Evolutionary conservation across 164 flowering plant genomes (phyloP), one percentile per base, ranked within the genome.

Genomic region (Cinnamomum chago): DNA sequence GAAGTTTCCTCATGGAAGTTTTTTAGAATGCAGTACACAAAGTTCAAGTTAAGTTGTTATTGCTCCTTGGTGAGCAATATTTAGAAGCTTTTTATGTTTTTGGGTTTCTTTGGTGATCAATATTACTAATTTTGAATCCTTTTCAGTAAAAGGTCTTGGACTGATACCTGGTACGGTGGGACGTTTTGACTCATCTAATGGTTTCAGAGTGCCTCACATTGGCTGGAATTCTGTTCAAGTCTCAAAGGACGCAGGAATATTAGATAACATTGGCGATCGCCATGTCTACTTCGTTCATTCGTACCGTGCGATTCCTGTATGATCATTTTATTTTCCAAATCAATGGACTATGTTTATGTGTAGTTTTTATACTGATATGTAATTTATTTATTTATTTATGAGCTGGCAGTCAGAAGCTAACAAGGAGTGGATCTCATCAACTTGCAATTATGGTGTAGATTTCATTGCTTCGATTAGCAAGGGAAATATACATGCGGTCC

Each of bases 281-380:
- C 98, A 95, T 84, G 99, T 95, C 78, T 95, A 95, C 77, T 95
- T 95, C 82, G 99, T 95, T 74, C 99, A 95, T 76, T 95, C 99
- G 25, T 95, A 91, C 76, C 95, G 97, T 79, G 99, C 97, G 67
- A 78, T 87, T 79, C 94, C 95, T 33, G 97, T 90, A 88, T 73
- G 85, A 65, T 71, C 23, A 33, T 55, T 15, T 15, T 67, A 33
- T 67, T 67, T 67, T 67, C 60, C 20, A 55, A 30, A 30, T 28
- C 20, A 28, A 22, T 64, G 33, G 27, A 25, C 28, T 5, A 30
- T 28, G 20, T 33, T 28, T 28, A 23, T 30, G 2, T 15, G 10
- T 30, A 30, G 17, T 15, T 17, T 28, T 67, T 28, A 4, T 28
- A 3, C 40, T 55, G 60, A 55, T 55, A 28, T 14, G 50, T 67